These are phyloP conservation scores for Mrakia blollopis DNA, from an alignment of 768 basidiomycete species.

Conservation along the genomic window DNA sequence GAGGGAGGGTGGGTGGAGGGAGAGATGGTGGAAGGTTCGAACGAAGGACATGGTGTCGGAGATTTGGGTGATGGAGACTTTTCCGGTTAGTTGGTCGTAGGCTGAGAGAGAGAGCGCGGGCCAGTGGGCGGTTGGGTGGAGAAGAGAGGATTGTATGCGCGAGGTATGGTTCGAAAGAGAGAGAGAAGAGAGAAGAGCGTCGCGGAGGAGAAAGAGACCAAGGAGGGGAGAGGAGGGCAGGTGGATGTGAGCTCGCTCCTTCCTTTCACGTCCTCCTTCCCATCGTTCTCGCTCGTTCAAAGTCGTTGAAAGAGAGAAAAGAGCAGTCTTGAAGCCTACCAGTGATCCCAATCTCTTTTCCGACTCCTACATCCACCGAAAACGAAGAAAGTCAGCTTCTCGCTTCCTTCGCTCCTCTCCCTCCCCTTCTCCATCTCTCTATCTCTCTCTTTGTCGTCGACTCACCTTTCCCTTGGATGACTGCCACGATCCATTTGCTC, in stretches of 20 bases:
- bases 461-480: conserved; percentile 26
- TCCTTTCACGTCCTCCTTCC: neutral
- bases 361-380: conserved; percentile 48
- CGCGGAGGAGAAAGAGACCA: conserved; percentile 41
- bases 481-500: conserved; percentile 17
- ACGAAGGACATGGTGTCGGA: conserved; percentile 84
- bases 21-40: conserved; percentile 69
- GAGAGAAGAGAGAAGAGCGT: conserved; percentile 25
- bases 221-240: neutral
- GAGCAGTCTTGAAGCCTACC: conserved; percentile 73
- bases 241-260: conserved; percentile 3
- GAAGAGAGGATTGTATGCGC: too few species aligned
- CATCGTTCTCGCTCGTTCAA: neutral
- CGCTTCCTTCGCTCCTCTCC: too few species aligned
- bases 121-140: too few species aligned
- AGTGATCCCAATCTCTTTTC: conserved; percentile 79
- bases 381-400: neutral
- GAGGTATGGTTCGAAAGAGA: neutral
- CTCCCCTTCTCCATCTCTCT: neutral
- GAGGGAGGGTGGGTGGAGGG: conserved; percentile 55
- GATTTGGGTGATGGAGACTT: conserved; percentile 58
- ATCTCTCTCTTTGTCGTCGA: neutral
- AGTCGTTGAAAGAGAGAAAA: conserved; percentile 47
- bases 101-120: neutral
- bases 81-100: conserved; percentile 21